Conservation (phyloP, 345 rosid genomes). For the Aquilaria yunnanensis region DNA sequence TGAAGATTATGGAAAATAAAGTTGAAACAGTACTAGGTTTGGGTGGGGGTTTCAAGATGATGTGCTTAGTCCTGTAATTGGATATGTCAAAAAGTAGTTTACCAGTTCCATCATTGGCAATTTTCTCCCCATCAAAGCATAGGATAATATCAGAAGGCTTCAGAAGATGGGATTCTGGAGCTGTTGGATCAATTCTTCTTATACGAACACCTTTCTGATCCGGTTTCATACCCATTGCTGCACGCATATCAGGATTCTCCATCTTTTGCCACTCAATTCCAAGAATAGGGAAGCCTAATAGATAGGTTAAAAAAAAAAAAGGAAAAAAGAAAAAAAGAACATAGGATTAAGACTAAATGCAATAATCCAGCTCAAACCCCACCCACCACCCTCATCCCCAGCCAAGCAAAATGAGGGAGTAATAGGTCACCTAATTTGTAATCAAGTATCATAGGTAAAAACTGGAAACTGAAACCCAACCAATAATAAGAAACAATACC, state of each 20-base stretch:
- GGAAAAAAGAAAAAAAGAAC: too few species aligned
- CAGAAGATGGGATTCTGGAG: constrained; percentile 75
- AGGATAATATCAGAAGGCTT: constrained; percentile 83
- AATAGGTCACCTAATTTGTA: neutral
- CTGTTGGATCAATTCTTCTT: constrained; percentile 90
- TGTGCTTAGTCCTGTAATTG: too few species aligned
- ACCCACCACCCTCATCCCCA: constrained; percentile 10
- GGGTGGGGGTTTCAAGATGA: too few species aligned
- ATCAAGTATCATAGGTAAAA: neutral
- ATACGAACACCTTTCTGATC: constrained; percentile 89
- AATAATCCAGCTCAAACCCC: neutral
- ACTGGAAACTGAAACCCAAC: neutral
- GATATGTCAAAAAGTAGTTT: constrained; percentile 5
- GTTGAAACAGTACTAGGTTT: too few species aligned
- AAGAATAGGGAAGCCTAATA: constrained; percentile 76
- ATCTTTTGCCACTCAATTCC: constrained; percentile 99
- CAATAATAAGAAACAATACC: neutral
- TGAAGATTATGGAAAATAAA: too few species aligned
- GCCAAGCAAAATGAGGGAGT: neutral
- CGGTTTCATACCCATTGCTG: constrained; percentile 73
- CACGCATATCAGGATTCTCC: constrained; percentile 89
- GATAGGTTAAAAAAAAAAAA: constrained; percentile 4
- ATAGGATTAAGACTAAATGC: neutral
- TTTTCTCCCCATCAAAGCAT: constrained; percentile 77
- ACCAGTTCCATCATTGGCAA: constrained; percentile 98